Percentiles rank a stretch among this genome's conserved stretches.
Evolutionary conservation across 345 rosid species (phyloP).

Genomic region (Anacardium occidentale): DNA sequence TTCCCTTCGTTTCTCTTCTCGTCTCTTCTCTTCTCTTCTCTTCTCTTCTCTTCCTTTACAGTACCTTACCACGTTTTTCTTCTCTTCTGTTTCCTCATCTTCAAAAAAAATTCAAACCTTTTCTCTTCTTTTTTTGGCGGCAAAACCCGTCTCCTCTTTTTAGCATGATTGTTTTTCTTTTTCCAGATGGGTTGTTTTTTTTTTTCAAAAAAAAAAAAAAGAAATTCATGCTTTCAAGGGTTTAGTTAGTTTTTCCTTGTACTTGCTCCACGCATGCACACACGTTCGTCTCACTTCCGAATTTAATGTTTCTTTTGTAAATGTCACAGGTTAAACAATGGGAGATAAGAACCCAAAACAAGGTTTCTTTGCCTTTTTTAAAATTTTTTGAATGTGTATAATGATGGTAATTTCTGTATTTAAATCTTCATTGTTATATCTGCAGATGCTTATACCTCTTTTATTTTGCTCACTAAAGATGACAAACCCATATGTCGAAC

Average conservation of each 20-base stretch:
- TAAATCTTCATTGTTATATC: not conserved
- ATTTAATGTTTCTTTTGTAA: too few species aligned
- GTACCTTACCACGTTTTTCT: not conserved
- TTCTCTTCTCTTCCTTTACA: not conserved
- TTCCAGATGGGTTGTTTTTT: not conserved
- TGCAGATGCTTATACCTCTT: conserved; percentile 10
- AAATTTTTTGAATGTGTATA: not conserved
- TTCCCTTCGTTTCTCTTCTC: not conserved
- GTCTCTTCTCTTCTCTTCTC: not conserved
- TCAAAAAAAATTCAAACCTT: too few species aligned
- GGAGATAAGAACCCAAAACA: not conserved
- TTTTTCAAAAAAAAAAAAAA: not conserved
- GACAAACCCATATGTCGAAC: conserved; percentile 27
- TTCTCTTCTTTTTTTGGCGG: too few species aligned
- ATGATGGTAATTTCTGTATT: not conserved
- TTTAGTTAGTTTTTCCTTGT: too few species aligned
- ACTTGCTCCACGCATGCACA: too few species aligned
- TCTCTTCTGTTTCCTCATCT: too few species aligned
- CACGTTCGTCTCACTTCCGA: too few species aligned
- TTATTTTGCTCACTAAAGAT: conserved; percentile 29
- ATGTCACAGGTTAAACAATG: not conserved
- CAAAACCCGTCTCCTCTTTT: too few species aligned
- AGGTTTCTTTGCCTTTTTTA: not conserved
- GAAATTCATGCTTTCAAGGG: too few species aligned
- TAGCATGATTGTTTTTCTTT: not conserved